phyloP scores from a whole-genome alignment of 1,284 basidiomycete genomes.

The Athelia psychrophila region DNA sequence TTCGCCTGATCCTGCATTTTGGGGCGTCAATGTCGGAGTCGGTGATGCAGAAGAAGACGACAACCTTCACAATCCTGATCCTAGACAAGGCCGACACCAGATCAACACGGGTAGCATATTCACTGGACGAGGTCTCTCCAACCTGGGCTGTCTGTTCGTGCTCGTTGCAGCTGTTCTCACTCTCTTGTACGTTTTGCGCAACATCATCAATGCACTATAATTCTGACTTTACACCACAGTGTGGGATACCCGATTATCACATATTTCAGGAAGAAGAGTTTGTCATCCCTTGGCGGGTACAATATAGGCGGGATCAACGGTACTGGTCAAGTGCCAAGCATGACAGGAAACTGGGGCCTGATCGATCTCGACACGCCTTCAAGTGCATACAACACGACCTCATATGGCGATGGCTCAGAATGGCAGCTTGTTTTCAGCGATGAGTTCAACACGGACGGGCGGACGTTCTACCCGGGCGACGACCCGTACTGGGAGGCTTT shows the following conservation, averaged over 20 bases:
- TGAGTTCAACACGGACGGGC: conserved; percentile 63
- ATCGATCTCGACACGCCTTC: conserved; percentile 53
- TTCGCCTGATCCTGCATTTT: conserved; percentile 22
- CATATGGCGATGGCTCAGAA: conserved; percentile 29
- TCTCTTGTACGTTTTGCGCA: conserved; percentile 10
- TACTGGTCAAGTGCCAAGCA: conserved; percentile 29
- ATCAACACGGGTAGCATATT: conserved; percentile 29
- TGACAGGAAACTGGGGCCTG: conserved; percentile 33
- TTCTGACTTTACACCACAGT: conserved; percentile 9
- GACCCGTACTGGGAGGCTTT: conserved; percentile 70
- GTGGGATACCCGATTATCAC: conserved; percentile 46
- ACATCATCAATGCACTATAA: neutral
- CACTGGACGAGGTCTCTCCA: conserved; percentile 32
- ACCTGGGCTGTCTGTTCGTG: conserved; percentile 39
- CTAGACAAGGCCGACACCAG: conserved; percentile 16
- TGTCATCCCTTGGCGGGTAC: conserved; percentile 25
- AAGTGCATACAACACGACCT: conserved; percentile 36
- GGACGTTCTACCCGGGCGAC: conserved; percentile 50
- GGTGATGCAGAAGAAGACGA: conserved; percentile 24
- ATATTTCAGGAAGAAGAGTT: conserved; percentile 28
- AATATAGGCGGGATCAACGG: conserved; percentile 49
- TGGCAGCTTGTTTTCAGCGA: conserved; percentile 65
- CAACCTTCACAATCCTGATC: conserved; percentile 27
- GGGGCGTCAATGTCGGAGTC: conserved; percentile 19
- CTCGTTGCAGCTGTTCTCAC: conserved; percentile 26